Percentiles rank a stretch among this genome's conserved stretches.
phyloP scores from a whole-genome alignment of 371 early-diverging fungal genomes.

The Basidiobolus meristosporus region DNA sequence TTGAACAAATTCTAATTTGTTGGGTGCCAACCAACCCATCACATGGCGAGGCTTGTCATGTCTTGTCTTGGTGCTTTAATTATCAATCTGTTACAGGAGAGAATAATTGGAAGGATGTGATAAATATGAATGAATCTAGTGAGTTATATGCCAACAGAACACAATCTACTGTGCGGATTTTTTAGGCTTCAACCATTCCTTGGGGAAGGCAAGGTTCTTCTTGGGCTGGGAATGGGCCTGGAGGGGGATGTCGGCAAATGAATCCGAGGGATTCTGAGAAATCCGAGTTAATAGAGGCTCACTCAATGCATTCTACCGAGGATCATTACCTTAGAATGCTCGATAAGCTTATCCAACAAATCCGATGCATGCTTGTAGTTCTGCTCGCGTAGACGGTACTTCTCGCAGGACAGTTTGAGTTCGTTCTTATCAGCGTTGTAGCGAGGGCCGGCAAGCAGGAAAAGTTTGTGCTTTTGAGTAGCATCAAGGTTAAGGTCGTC shows the following conservation, averaged over 20 bases:
- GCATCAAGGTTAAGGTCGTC: constrained; percentile 21
- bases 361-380: constrained; percentile 46
- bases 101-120: not conserved
- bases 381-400: constrained; percentile 36
- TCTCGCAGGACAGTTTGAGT: constrained; percentile 34
- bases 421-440: constrained; percentile 27
- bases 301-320: not conserved
- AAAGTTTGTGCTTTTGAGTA: constrained; percentile 28
- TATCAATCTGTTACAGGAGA: not conserved
- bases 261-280: constrained; percentile 14
- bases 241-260: constrained; percentile 36
- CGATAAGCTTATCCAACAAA: constrained; percentile 23
- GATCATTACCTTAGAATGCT: constrained; percentile 23
- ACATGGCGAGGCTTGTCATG: too few species aligned
- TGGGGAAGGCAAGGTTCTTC: constrained; percentile 32
- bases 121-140: not conserved
- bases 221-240: constrained; percentile 23
- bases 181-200: constrained; percentile 35
- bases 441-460: constrained; percentile 32
- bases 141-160: not conserved
- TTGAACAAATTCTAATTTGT: too few species aligned
- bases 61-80: too few species aligned
- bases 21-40: too few species aligned
- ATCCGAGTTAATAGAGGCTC: not conserved
- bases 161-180: not conserved